phyloP scores from a whole-genome alignment of 306 rosid genomes.

The Nissolia schottii region DNA sequence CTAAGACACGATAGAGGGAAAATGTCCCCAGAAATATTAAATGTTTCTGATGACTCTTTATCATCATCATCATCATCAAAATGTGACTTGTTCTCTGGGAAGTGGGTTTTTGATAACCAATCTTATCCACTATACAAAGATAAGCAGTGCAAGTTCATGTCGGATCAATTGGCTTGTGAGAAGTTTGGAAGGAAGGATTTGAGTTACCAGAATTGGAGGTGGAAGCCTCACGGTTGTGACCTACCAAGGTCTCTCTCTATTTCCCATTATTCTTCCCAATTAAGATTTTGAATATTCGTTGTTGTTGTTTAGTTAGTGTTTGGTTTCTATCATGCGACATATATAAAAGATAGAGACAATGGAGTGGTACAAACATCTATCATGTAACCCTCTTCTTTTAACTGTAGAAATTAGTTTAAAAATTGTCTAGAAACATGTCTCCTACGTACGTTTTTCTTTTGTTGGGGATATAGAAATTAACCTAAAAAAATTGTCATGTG shows the following conservation, averaged over 20 bases:
- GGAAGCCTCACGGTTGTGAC: constrained; percentile 78
- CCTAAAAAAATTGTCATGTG: no score
- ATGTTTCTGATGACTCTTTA: background rate
- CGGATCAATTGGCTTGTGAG: constrained; percentile 88
- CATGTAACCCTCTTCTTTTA: no score
- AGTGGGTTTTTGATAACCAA: constrained; percentile 70
- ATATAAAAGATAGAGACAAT: no score
- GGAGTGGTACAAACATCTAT: no score
- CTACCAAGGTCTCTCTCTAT: constrained; percentile 49
- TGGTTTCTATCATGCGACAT: no score
- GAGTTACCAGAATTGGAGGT: constrained; percentile 65
- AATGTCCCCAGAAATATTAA: constrained; percentile 4
- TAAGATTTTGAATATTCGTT: background rate
- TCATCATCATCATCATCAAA: constrained; percentile 19
- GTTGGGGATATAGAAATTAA: no score
- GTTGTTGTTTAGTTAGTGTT: no score
- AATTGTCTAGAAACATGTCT: no score
- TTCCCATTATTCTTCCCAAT: background rate
- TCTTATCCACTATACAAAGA: constrained; percentile 74
- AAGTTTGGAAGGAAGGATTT: constrained; percentile 74
- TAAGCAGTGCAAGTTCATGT: constrained; percentile 60
- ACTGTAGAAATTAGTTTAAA: no score
- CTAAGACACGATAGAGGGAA: constrained; percentile 34
- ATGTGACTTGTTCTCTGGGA: constrained; percentile 67
- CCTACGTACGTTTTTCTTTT: no score